phyloP scores from a whole-genome alignment of 495 filamentous ascomycete genomes.

The Lophium mytilinum region DNA sequence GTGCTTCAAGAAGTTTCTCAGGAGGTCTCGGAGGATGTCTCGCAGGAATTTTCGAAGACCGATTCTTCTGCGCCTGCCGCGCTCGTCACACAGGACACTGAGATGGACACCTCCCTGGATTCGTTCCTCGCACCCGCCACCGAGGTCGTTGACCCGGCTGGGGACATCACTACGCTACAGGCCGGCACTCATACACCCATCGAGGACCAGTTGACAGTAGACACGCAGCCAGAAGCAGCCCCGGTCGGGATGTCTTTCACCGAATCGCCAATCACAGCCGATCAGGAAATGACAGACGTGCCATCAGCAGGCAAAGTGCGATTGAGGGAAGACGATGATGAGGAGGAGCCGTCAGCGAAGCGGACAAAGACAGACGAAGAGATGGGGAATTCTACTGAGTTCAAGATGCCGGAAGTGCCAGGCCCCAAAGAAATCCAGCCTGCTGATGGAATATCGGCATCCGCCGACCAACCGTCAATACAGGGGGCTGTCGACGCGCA shows the following conservation, averaged over 20 bases:
- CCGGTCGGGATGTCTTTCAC: slow-evolving; percentile 1
- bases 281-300: slow-evolving; percentile 24
- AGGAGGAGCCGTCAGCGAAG: slow-evolving; percentile 18
- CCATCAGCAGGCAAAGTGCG: slow-evolving; percentile 18
- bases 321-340: slow-evolving; percentile 13
- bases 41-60: background rate
- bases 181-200: slow-evolving; percentile 8
- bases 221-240: background rate
- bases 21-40: background rate
- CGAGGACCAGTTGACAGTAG: slow-evolving; percentile 10
- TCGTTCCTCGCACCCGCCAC: background rate
- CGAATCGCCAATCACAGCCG: slow-evolving; percentile 10
- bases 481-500: slow-evolving; percentile 11
- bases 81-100: background rate
- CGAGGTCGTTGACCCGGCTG: background rate
- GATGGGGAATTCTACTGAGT: slow-evolving; percentile 4
- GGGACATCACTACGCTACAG: background rate
- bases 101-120: background rate
- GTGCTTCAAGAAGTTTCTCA: background rate
- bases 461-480: slow-evolving; percentile 11
- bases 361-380: slow-evolving; percentile 25
- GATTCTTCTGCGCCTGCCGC: background rate
- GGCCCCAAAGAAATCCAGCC: slow-evolving; percentile 8
- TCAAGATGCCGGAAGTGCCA: slow-evolving; percentile 27
- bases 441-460: background rate